phyloP scores from a whole-genome alignment of 441 rosid genomes.

The Biscutella laevigata region DNA sequence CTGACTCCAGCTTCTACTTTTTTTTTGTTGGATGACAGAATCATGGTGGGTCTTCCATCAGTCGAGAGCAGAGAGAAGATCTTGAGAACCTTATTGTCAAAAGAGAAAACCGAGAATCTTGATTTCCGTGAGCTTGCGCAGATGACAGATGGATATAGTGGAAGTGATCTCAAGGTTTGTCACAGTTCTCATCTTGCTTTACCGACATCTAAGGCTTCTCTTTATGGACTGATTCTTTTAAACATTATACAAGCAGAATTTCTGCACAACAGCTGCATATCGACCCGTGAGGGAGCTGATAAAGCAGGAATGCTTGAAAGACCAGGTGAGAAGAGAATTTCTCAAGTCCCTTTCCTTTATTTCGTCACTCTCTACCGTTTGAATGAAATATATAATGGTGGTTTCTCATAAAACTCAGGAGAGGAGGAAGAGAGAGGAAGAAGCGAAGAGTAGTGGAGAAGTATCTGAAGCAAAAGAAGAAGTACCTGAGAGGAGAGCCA shows the following conservation, averaged over 20 bases:
- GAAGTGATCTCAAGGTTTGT: slow-evolving; percentile 96
- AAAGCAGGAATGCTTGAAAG: slow-evolving; percentile 70
- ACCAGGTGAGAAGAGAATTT: slow-evolving; percentile 52
- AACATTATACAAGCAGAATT: slow-evolving; percentile 51
- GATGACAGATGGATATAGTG: slow-evolving; percentile 85
- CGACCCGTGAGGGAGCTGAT: slow-evolving; percentile 86
- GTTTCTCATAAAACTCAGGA: slow-evolving; percentile 23
- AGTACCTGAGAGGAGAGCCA: slow-evolving; percentile 43
- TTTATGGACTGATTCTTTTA: neutral
- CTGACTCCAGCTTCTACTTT: slow-evolving; percentile 13
- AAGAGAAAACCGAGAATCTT: slow-evolving; percentile 68
- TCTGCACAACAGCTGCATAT: slow-evolving; percentile 87
- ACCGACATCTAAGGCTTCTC: neutral
- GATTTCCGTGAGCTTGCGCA: slow-evolving; percentile 79
- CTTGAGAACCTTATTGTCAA: slow-evolving; percentile 67
- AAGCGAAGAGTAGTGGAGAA: slow-evolving; percentile 44
- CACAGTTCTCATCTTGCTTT: neutral
- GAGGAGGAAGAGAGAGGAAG: slow-evolving; percentile 44
- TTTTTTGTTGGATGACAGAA: slow-evolving; percentile 37
- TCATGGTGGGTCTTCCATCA: slow-evolving; percentile 93
- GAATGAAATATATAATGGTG: neutral
- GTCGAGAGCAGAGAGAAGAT: slow-evolving; percentile 73
- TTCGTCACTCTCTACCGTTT: neutral
- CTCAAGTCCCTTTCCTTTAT: neutral
- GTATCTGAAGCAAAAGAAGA: slow-evolving; percentile 37